These are phyloP conservation scores for Paecilomyces dactylethromorphus DNA, from an alignment of 2,329 filamentous ascomycete species.

Conservation along the genomic window DNA sequence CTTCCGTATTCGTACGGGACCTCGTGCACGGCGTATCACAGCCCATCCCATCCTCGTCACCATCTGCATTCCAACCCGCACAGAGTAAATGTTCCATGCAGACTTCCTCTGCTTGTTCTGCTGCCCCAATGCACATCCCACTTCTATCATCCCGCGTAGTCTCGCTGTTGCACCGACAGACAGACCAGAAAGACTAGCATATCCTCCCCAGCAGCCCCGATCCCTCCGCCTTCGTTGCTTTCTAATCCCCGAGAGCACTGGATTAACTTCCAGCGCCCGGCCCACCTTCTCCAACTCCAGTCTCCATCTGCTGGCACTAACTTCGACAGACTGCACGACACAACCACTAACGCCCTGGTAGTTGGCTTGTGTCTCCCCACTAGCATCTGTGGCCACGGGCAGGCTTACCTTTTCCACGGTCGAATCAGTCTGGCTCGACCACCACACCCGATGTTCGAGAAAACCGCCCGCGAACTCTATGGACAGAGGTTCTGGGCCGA, in stretches of 20 bases:
- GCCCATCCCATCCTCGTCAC: neutral
- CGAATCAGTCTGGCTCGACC: neutral
- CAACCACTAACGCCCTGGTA: neutral
- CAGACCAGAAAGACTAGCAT: no score
- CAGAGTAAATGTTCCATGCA: neutral
- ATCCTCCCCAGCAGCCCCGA: neutral
- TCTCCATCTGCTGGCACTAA: neutral
- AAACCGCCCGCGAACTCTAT: neutral
- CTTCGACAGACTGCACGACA: neutral
- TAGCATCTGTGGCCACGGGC: neutral
- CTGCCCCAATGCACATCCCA: no score
- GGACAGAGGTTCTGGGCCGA: neutral
- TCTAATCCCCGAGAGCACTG: neutral
- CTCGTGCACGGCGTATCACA: neutral
- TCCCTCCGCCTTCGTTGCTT: neutral
- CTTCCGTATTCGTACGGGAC: neutral
- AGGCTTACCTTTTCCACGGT: neutral
- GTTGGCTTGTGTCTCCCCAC: neutral
- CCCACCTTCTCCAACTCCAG: neutral
- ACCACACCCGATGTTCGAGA: neutral
- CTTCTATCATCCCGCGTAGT: no score
- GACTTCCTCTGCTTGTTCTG: neutral
- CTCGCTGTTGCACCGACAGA: neutral
- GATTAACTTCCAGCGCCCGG: neutral
- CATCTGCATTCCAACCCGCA: neutral